phyloP scores from a whole-genome alignment of 2,329 filamentous ascomycete species.

The Fusarium guadeloupense region DNA sequence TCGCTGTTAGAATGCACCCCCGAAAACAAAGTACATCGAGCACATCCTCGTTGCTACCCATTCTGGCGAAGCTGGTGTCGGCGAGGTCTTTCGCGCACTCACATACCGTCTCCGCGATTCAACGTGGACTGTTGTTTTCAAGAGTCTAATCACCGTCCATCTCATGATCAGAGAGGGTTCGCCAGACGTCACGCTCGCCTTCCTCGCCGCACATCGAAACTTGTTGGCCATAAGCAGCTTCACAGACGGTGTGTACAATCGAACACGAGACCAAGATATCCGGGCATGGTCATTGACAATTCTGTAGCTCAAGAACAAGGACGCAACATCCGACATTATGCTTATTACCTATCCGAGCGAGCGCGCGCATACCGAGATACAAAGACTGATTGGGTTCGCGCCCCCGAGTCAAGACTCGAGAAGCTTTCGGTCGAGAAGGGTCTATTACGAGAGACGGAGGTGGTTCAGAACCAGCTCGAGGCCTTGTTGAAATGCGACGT shows the following conservation, averaged over 20 bases:
- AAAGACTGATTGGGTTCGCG: constrained; percentile 88
- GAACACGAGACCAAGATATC: neutral
- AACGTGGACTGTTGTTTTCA: constrained; percentile 99
- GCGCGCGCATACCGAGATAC: constrained; percentile 84
- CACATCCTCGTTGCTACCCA: constrained; percentile 96
- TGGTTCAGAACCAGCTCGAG: constrained; percentile 86
- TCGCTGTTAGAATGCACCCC: constrained; percentile 78
- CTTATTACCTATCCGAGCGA: constrained; percentile 84
- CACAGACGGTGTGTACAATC: constrained; percentile 77
- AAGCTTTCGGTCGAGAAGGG: constrained; percentile 90
- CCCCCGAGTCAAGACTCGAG: constrained; percentile 84
- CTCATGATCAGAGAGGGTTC: constrained; percentile 97
- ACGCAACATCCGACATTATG: constrained; percentile 91
- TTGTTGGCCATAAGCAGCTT: constrained; percentile 89
- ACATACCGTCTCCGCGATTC: constrained; percentile 91
- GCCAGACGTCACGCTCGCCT: constrained; percentile 85
- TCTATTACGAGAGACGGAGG: constrained; percentile 88
- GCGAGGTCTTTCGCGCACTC: constrained; percentile 92
- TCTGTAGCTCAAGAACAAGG: constrained; percentile 87
- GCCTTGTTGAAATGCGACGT: constrained; percentile 91
- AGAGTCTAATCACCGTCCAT: constrained; percentile 93
- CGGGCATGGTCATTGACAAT: constrained; percentile 15
- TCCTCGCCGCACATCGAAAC: constrained; percentile 82
- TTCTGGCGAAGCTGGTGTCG: constrained; percentile 92
- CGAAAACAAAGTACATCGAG: constrained; percentile 99